phyloP scores from a whole-genome alignment of 2,329 filamentous ascomycete genomes.

The Ascochyta rabiei region DNA sequence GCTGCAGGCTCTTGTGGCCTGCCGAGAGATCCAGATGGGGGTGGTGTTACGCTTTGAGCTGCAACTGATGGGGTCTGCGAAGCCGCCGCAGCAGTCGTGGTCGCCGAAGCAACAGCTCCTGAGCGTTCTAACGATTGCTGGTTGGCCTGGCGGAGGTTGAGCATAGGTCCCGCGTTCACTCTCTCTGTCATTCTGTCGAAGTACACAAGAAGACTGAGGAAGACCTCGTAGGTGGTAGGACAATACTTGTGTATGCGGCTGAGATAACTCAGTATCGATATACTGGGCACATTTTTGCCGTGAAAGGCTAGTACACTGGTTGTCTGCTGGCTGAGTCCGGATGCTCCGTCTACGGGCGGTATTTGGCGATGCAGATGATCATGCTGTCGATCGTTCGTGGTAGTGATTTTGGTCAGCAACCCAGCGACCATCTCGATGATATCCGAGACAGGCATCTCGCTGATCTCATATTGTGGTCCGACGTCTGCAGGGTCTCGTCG shows the following conservation, averaged over 20 bases:
- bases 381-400: constrained; percentile 93
- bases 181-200: constrained; percentile 99
- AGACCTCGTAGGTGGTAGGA: constrained; percentile 97
- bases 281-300: constrained; percentile 96
- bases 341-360: constrained; percentile 63
- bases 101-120: constrained; percentile 36
- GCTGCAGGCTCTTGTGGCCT: constrained; percentile 42
- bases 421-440: constrained; percentile 99
- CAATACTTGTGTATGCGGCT: constrained; percentile 98
- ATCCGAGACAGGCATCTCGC: constrained; percentile 94
- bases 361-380: constrained; percentile 83
- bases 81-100: constrained; percentile 35
- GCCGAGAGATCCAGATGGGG: constrained; percentile 56
- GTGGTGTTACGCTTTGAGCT: constrained; percentile 55
- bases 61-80: constrained; percentile 30
- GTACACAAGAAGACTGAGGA: constrained; percentile 91
- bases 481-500: constrained; percentile 56
- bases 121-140: constrained; percentile 53
- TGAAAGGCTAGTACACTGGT: constrained; percentile 90
- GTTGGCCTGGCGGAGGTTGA: constrained; percentile 63
- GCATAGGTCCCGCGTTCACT: constrained; percentile 81
- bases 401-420: constrained; percentile 93
- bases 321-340: constrained; percentile 67
- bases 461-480: constrained; percentile 83
- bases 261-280: constrained; percentile 94